Evolutionary conservation across 768 basidiomycete genomes (phyloP), one percentile per base, ranked within the genome.

Genomic region (Boletus pseudo-olivaceus): DNA sequence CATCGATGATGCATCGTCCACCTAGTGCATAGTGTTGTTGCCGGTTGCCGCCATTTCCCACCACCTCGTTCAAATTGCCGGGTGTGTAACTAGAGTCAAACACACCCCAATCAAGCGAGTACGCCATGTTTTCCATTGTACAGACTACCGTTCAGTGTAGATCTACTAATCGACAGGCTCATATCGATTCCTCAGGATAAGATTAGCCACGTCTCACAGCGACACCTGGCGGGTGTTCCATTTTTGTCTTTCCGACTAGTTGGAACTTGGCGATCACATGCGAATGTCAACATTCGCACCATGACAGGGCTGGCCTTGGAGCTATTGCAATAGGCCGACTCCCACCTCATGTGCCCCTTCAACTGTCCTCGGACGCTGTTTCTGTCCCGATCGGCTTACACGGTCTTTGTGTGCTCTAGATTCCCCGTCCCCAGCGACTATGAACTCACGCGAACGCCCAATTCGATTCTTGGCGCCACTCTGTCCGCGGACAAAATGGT

Each of bases 401-500:
- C 43, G 32, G 43, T 15, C 5, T 2, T 35, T 43, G 5, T 43
- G 34, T n/a, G 34, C 44, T 47, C 29, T 38, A 4, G 26, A 33
- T 44, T 37, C 30, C 20, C 40, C 27, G 33, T n/a, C 3, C 39
- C 20, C 26, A 40, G 12, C n/a, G 43, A 44, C 17, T n/a, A 23
- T 29, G 8, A 20, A 38, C 19, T 19, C 51, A 43, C 39, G 46
- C n/a, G 15, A 41, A 34, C 30, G 42, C 45, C 38, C 29, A 50
- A 33, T 34, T 14, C 33, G 41, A 48, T 37, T 33, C 27, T 42
- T 27, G 26, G 26, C n/a, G 26, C 7, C 39, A 19, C 27, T 32
- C 30, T 33, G 19, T 57, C 63, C 63, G 64, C 61, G 64, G 64
- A 62, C 52, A 26, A 56, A 47, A 11, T 26, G 26, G 20, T 7